Base-by-base conservation (phyloP, 371 early-diverging fungal genomes). In the Mortierella sp. region DNA sequence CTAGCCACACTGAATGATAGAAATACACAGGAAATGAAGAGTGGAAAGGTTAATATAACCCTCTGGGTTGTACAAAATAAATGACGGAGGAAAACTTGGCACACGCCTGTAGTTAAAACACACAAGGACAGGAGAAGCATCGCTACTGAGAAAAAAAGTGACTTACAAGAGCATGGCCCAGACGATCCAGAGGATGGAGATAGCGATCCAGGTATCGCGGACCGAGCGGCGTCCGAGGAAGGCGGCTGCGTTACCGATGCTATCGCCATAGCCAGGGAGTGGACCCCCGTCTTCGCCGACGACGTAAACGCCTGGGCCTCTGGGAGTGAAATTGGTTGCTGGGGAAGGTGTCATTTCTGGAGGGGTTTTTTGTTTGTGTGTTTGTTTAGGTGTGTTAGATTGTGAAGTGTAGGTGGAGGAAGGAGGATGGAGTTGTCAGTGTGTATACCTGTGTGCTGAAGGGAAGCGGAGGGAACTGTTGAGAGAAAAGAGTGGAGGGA, bases 81-180 rank as follows among this genome's bases (percentile, higher is more conserved):
- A 41, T 41, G 4, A 41, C 41, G 35, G 35, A 41, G 11, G 56
- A 27, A 56, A 56, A 27, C n/a, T 7, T 27, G 3, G 8, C 1
- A 56, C 1, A 56, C 0, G 41, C 41, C 41, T 41, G 41, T 41
- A 41, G 41, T 4, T 1, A 55, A 55, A 55, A 55, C 4, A 51
- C 0, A 51, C 16, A 51, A 51, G 51, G 56, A 24, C 27, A 10
- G 27, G 10, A 6, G 11, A 27, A 4, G 41, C 41, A 41, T 6
- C 41, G 41, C 41, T 6, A 41, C 41, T 41, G 43, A 49, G 11
- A 73, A 49, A 24, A 8, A 70, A 71, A 10, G 11, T 35, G 32
- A 54, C 80, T 71, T 82, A 85, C 86, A 85, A 85, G n/a, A 85
- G 75, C 1, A 79, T 18, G 8, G 77, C 79, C 86, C 86, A 85